Evolutionary conservation across 441 rosid genomes (phyloP).

Genomic region (Gossypium gossypioides): DNA sequence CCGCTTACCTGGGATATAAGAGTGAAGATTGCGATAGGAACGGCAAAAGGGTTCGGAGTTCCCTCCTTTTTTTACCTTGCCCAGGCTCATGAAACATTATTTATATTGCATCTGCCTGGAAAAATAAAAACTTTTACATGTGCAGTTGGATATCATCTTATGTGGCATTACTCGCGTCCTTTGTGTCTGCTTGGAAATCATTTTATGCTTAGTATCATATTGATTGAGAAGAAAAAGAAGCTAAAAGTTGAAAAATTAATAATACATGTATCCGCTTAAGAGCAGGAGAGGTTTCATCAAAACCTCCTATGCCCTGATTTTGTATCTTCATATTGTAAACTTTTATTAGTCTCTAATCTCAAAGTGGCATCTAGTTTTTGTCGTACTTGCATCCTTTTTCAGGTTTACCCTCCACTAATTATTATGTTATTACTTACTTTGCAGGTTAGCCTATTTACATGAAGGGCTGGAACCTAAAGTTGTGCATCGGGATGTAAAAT

Average conservation of each 20-base stretch:
- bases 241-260: neutral
- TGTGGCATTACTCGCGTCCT: neutral
- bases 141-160: neutral
- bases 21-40: conserved; percentile 82
- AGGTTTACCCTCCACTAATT: neutral
- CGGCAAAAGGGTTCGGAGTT: conserved; percentile 68
- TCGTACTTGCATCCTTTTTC: neutral
- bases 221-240: neutral
- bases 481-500: conserved; percentile 91
- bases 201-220: neutral
- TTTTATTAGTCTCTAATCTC: neutral
- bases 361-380: neutral
- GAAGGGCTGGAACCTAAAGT: conserved; percentile 97
- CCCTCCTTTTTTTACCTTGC: neutral
- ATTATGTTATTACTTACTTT: conserved; percentile 11
- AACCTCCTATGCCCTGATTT: neutral
- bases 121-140: neutral
- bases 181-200: neutral
- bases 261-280: neutral
- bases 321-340: neutral
- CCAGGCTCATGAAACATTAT: neutral
- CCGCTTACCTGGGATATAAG: conserved; percentile 86
- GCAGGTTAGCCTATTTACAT: conserved; percentile 82
- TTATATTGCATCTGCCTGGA: neutral
- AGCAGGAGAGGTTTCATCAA: neutral